These are phyloP conservation scores for Aulographum hederae DNA, from an alignment of 2,329 filamentous ascomycete genomes.

Conservation along the genomic window DNA sequence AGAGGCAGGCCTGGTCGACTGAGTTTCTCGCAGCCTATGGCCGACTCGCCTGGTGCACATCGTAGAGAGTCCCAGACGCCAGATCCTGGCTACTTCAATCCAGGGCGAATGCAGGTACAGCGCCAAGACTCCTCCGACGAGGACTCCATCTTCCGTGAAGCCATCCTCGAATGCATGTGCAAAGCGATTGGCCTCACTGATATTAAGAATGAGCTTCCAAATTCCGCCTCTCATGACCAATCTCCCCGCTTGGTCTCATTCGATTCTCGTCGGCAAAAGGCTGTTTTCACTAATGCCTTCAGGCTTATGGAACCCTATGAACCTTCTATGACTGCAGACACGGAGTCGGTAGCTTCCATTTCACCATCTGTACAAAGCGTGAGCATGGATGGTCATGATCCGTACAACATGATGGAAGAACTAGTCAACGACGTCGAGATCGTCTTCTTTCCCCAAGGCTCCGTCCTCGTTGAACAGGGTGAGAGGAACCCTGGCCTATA, in stretches of 20 bases:
- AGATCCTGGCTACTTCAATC: constrained; percentile 4
- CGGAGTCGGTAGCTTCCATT: constrained; percentile 62
- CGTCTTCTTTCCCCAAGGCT: constrained; percentile 89
- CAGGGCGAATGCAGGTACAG: constrained; percentile 30
- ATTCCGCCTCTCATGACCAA: constrained; percentile 59
- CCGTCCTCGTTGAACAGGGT: constrained; percentile 87
- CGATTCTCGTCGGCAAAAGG: constrained; percentile 64
- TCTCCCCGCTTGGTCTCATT: constrained; percentile 74
- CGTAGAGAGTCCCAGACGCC: constrained; percentile 5
- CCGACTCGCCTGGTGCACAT: constrained; percentile 16
- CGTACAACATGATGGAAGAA: constrained; percentile 56
- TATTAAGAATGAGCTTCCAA: constrained; percentile 44
- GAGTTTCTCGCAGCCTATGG: constrained; percentile 29
- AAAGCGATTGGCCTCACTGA: constrained; percentile 74
- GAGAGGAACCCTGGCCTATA: constrained; percentile 94
- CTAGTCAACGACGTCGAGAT: constrained; percentile 89
- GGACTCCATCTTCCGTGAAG: constrained; percentile 72
- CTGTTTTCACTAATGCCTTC: constrained; percentile 72
- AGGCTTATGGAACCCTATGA: constrained; percentile 80
- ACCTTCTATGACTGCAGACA: constrained; percentile 58
- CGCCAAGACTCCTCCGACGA: constrained; percentile 73
- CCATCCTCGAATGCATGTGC: constrained; percentile 88
- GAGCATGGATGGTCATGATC: constrained; percentile 33
- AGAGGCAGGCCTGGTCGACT: constrained; percentile 28
- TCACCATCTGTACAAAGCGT: too few relatives aligned